Base-by-base conservation (phyloP, 345 rosid genomes). In the Arabidopsis thaliana region DNA sequence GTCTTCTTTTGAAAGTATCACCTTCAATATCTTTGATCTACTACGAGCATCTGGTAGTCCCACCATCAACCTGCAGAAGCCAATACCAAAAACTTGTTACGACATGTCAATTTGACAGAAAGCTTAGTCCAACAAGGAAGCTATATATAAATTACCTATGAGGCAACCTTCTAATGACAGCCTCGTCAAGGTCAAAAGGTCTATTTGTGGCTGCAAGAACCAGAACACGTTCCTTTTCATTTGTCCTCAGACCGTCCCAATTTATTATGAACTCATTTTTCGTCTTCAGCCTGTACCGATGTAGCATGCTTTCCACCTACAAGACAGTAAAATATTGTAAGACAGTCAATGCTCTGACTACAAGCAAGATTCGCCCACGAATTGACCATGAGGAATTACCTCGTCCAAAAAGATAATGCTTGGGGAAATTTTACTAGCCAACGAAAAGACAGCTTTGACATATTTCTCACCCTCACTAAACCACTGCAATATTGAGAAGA, bases 141-240 rank as follows among this genome's bases (percentile, higher is more conserved):
- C 33, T 33, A 49, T 57, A 36, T 65, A 40, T 50, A 37, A 3
- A 12, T 24, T 80, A 88, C 94, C 97, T 87, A n/a, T 90, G 84
- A 4, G 97, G 95, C 28, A 94, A 76, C 82, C 97, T 84, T 77
- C 97, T 87, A 69, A 91, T 91, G 75, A 91, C 98, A 60, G 97
- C 98, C 84, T 94, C 98, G 73, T 91, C 98, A 72, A 94, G 93
- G 83, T 94, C 98, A 81, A 85, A 94, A 50, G 97, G 96, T 72
- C 98, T 81, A 77, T 91, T 94, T 52, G 97, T 94, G 74, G 98
- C 97, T 58, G 93, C 98, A 76, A 91, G 96, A 37, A 94, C 97
- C 71, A 94, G 87, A 70, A 94, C 91, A 13, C 96, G 78, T 74
- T 91, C 96, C 8, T 87, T 86, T 50, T 91, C 97, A 79, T 90